Conservation (phyloP, 2,329 filamentous ascomycete genomes). For the Alternaria novae-zelandiae region DNA sequence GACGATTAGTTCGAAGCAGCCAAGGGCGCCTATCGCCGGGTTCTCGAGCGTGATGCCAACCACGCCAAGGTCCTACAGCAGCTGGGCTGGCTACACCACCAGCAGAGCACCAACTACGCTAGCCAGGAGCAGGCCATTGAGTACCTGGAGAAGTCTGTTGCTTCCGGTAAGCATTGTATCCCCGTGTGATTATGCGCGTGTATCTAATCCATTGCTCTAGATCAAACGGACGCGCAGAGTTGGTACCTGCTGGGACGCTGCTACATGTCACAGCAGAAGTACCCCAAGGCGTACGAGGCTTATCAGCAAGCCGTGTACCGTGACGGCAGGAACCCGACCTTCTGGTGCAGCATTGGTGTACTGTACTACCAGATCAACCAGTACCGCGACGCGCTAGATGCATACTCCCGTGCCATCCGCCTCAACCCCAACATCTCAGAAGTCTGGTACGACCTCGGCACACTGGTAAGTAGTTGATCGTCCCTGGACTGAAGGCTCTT, state of each 20-base stretch:
- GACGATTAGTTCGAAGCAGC: conserved; percentile 82
- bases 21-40: conserved; percentile 88
- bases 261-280: conserved; percentile 99
- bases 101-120: conserved; percentile 88
- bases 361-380: conserved; percentile 99
- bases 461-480: conserved; percentile 70
- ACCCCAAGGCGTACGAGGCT: conserved; percentile 96
- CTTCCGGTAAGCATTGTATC: conserved; percentile 70
- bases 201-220: conserved; percentile 55
- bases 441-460: conserved; percentile 98
- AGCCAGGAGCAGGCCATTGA: conserved; percentile 97
- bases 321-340: conserved; percentile 95
- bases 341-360: conserved; percentile 99
- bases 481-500: neutral
- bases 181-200: conserved; percentile 14
- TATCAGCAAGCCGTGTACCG: conserved; percentile 99
- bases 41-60: conserved; percentile 91
- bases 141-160: conserved; percentile 95
- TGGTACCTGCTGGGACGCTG: conserved; percentile 98
- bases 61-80: conserved; percentile 98
- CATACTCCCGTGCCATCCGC: conserved; percentile 94
- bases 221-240: conserved; percentile 94
- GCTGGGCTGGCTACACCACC: conserved; percentile 95
- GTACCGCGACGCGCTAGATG: conserved; percentile 96
- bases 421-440: conserved; percentile 98